Evolutionary conservation across 208 protist species (phyloP), one percentile per base, ranked within the genome.

Genomic region (Histomonas meleagridis): DNA sequence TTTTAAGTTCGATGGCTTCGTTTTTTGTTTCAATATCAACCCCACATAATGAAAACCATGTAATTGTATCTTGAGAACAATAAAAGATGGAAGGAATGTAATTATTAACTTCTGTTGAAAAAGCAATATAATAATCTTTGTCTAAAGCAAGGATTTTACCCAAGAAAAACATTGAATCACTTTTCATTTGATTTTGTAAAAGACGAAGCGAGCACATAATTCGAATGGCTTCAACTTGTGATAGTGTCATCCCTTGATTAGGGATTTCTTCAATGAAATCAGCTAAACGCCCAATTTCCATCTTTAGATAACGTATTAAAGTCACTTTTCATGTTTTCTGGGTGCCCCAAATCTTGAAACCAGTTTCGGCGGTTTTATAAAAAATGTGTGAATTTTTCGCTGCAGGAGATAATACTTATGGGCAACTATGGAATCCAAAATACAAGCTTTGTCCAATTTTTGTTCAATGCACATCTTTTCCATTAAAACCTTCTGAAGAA

Each of bases 111-210:
- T 86, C 76, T 51, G 76, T 86, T 55, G 76, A 86, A 49, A 86
- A 86, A 40, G 76, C 76, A 9, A 86, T 51, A 46, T 86, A 86
- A 38, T 86, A 86, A 55, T 86, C 76, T 32, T 51, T 51, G 38
- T 86, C n/a, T 4, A 55, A 55, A 32, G 76, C 76, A 38, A 86
- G 76, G 55, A 86, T 86, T 46, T 86, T 86, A 3, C 76, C 76
- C 23, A 86, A 40, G 46, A 86, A 86, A 40, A 51, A 86, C 40
- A 86, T 86, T 51, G 46, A 12, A 14, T 86, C 76, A 35, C 40
- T 40, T 49, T 86, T 86, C 46, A 46, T 86, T 86, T 51, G 46
- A 86, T 86, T 86, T 86, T 86, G 76, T 9, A 86, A 28, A 12
- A 86, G 43, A 23, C 76, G 43, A 53, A 86, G 43, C 21, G 76